Base-by-base conservation (phyloP, 169 alveolate species). In the Cryptosporidium andersoni region DNA sequence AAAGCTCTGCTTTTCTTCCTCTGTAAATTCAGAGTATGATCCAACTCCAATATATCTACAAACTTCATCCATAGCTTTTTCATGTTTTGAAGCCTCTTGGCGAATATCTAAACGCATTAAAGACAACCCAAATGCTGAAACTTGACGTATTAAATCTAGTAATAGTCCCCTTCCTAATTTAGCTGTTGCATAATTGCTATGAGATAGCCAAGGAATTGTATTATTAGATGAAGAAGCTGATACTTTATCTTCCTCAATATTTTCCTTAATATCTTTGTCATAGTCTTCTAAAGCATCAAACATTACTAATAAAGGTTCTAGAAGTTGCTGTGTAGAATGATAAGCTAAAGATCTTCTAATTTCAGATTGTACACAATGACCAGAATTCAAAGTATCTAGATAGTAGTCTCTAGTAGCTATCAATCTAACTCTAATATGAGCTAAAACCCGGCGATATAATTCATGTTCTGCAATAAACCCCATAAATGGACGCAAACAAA, bases 61-160 rank as follows among this genome's bases (percentile, higher is more conserved):
- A 37, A 91, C 65, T 53, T 81, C 89, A 68, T 91, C 85, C 91
- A 89, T 89, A 34, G 95, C 94, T 11, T 64, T 43, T 5, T 66
- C 89, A 81, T 93, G 96, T 39, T 91, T 91, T 56, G 85, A 88
- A 4, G 93, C 88, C 42, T 93, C 96, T 82, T 93, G 96, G 12
- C 96, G 80, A 64, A 91, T 88, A 53, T 93, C 96, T 80, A 93
- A 65, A 48, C 89, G 90, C 90, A 92, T 80, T 52, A 92, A 66
- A 51, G 89, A 89, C 0, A 92, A 82, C 1, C 95, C 95, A 89
- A 92, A 92, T 5, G 93, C 91, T n/a, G 88, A 81, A 25, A 91
- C 62, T 66, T 89, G 89, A 51, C 95, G 53, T 14, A 92, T 88
- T 3, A 92, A 88, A 52, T 82, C 94, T 60, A 88, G 81, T 52